Evolutionary conservation across 495 filamentous ascomycete genomes (phyloP).

Genomic region (Aspergillus homomorphus): DNA sequence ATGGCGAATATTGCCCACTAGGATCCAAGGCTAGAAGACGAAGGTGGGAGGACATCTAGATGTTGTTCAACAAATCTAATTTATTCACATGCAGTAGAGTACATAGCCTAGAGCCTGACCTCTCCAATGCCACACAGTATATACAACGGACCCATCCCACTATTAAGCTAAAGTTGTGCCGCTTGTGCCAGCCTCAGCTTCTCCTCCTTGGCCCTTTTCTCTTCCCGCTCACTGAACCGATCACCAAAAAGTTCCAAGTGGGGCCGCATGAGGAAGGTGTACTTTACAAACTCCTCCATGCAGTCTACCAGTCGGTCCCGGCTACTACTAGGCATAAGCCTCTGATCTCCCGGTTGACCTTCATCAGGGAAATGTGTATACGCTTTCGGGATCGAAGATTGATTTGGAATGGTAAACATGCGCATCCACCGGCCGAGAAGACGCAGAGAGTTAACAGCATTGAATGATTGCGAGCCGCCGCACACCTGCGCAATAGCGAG

Average conservation of each 20-base stretch:
- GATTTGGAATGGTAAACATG: conserved; percentile 72
- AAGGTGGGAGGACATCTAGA: no score
- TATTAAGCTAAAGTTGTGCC: background rate
- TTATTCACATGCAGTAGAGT: background rate
- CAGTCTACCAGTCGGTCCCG: conserved; percentile 69
- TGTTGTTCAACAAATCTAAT: background rate
- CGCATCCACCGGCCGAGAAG: conserved; percentile 75
- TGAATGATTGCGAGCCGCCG: conserved; percentile 70
- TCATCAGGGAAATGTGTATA: conserved; percentile 63
- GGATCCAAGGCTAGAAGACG: no score
- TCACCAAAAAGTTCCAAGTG: conserved; percentile 62
- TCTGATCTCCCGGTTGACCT: conserved; percentile 47
- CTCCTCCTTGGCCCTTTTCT: conserved; percentile 13
- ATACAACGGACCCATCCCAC: background rate
- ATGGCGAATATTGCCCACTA: no score
- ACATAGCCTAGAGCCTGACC: background rate
- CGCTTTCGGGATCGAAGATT: conserved; percentile 62
- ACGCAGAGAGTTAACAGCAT: conserved; percentile 68
- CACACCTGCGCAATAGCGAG: conserved; percentile 63
- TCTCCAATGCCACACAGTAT: no score
- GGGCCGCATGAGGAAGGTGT: conserved; percentile 63
- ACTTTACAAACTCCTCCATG: conserved; percentile 77
- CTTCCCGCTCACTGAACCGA: conserved; percentile 58
- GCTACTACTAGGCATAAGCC: conserved; percentile 60
- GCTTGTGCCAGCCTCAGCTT: background rate